phyloP scores from a whole-genome alignment of 2,329 filamentous ascomycete species.

The Gliomastix tumulicola region DNA sequence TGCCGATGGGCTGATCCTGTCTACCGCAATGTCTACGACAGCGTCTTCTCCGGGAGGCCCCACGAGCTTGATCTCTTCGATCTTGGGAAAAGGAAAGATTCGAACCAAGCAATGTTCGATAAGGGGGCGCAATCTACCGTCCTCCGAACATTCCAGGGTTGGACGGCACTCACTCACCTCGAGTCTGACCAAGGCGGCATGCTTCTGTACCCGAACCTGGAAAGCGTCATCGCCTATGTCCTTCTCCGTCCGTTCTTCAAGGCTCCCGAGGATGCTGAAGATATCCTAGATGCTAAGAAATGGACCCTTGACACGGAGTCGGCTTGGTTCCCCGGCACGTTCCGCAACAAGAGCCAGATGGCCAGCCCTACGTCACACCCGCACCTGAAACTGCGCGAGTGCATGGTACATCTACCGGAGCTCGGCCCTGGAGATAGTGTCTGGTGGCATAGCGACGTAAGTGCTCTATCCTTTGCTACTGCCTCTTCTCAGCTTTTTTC shows the following conservation, averaged over 20 bases:
- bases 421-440: constrained; percentile 30
- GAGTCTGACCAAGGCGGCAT: constrained; percentile 24
- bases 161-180: constrained; percentile 30
- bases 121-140: constrained; percentile 27
- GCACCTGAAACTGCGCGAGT: constrained; percentile 26
- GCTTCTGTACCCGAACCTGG: constrained; percentile 29
- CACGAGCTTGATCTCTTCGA: constrained; percentile 27
- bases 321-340: constrained; percentile 28
- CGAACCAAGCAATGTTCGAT: constrained; percentile 23
- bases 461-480: constrained; percentile 3
- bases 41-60: constrained; percentile 26
- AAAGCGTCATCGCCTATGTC: constrained; percentile 25
- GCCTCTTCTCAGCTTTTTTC: neutral
- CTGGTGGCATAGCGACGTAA: constrained; percentile 31
- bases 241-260: constrained; percentile 32
- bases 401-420: constrained; percentile 25
- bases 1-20: constrained; percentile 30
- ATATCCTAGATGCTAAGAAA: constrained; percentile 24
- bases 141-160: constrained; percentile 30
- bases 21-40: constrained; percentile 26
- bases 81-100: constrained; percentile 21
- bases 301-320: constrained; percentile 23
- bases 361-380: constrained; percentile 23
- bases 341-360: neutral
- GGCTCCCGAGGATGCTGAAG: constrained; percentile 15